These are phyloP conservation scores for Fraxinus sp. DNA, from an alignment of 305 asterid genomes.

Conservation along the genomic window DNA sequence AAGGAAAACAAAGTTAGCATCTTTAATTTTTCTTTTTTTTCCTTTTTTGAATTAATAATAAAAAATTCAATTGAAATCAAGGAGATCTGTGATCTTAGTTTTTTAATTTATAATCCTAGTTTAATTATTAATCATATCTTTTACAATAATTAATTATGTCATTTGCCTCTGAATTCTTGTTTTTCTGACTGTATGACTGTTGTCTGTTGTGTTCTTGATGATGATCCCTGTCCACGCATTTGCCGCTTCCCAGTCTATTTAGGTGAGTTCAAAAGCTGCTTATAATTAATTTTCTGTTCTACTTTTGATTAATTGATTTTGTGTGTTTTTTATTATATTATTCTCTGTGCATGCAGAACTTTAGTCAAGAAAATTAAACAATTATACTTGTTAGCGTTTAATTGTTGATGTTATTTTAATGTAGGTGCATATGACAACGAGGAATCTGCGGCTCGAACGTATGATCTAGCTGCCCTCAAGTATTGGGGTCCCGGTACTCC, in stretches of 20 bases:
- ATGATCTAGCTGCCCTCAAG: slow-evolving; percentile 91
- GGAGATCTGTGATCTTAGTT: slow-evolving; percentile 62
- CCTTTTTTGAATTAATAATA: not conserved
- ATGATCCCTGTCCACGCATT: slow-evolving; percentile 43
- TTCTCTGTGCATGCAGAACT: slow-evolving; percentile 31
- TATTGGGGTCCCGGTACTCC: slow-evolving; percentile 68
- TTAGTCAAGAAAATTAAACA: not conserved
- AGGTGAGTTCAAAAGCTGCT: slow-evolving; percentile 45
- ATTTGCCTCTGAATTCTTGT: not conserved
- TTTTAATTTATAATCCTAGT: slow-evolving; percentile 12
- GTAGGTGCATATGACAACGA: slow-evolving; percentile 88
- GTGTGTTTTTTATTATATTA: not conserved
- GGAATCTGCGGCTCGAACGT: slow-evolving; percentile 83
- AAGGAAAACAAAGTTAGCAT: slow-evolving; percentile 75
- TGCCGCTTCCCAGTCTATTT: slow-evolving; percentile 69
- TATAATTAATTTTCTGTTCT: not conserved
- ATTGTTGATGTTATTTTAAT: not conserved
- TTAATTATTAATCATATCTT: slow-evolving; percentile 23
- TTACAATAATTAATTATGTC: slow-evolving; percentile 20
- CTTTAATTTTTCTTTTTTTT: not conserved
- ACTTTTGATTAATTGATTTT: not conserved
- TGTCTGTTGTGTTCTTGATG: slow-evolving; percentile 30
- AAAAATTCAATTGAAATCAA: slow-evolving; percentile 26
- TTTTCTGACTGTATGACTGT: slow-evolving; percentile 38
- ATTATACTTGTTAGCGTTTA: not conserved